Evolutionary conservation across 2,329 filamentous ascomycete species (phyloP).

Genomic region (Basipetospora sp.): DNA sequence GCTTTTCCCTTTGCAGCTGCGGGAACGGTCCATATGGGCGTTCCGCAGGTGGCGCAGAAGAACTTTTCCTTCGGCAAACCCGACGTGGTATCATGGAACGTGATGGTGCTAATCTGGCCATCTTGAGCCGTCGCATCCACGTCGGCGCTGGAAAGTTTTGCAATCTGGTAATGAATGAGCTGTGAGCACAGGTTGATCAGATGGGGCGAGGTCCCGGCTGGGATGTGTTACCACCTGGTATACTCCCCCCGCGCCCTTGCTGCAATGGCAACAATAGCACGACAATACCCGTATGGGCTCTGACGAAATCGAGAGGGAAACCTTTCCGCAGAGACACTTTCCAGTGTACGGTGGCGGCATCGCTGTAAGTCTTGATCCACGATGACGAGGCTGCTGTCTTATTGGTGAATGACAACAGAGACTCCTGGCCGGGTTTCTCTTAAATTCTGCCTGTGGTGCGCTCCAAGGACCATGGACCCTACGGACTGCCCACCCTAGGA

Average conservation of each 20-base stretch:
- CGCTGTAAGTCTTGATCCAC: neutral
- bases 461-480: no score
- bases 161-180: conserved; percentile 12
- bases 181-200: neutral
- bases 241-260: conserved; percentile 8
- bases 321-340: conserved; percentile 8
- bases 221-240: conserved; percentile 8
- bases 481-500: no score
- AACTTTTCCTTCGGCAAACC: conserved; percentile 14
- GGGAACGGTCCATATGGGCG: conserved; percentile 16
- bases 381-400: no score
- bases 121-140: conserved; percentile 7
- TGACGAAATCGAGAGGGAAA: conserved; percentile 6
- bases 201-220: neutral
- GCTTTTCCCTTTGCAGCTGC: conserved; percentile 13
- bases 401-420: no score
- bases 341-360: conserved; percentile 9
- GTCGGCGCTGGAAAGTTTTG: conserved; percentile 12
- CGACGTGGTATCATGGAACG: conserved; percentile 13
- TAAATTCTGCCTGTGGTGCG: no score
- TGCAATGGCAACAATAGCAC: conserved; percentile 11
- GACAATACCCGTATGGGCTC: conserved; percentile 8
- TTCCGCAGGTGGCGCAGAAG: conserved; percentile 14
- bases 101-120: conserved; percentile 9
- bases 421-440: no score